Evolutionary conservation across 2,329 filamentous ascomycete genomes (phyloP).

Genomic region (Arthroderma sp.): DNA sequence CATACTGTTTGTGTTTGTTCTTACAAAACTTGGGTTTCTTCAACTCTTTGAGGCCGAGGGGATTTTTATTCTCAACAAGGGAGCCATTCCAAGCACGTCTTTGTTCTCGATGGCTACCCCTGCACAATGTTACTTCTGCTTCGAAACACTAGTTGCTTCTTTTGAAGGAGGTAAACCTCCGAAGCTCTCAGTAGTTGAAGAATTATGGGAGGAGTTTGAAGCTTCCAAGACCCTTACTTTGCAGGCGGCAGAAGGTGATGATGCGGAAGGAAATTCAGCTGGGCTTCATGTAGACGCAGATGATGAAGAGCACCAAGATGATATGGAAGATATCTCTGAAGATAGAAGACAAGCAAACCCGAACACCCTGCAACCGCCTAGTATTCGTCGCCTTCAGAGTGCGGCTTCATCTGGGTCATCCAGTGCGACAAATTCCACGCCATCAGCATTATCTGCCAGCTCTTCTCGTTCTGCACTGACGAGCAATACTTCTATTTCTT

Average conservation of each 20-base stretch:
- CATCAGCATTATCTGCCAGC: constrained; percentile 37
- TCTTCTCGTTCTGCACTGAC: constrained; percentile 37
- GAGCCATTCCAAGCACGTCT: not conserved
- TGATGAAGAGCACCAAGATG: constrained; percentile 18
- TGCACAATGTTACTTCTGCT: constrained; percentile 84
- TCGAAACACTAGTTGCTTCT: constrained; percentile 68
- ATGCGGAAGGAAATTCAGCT: not conserved
- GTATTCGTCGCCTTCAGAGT: constrained; percentile 25
- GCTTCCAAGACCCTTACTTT: constrained; percentile 21
- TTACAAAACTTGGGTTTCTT: not conserved
- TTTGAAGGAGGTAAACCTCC: constrained; percentile 59
- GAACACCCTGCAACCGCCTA: constrained; percentile 22
- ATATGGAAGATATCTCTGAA: constrained; percentile 11
- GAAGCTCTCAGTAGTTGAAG: constrained; percentile 56
- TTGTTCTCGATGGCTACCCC: constrained; percentile 59
- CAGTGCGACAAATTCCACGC: constrained; percentile 24
- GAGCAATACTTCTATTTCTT: constrained; percentile 31
- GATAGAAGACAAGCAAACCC: constrained; percentile 11
- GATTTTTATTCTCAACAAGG: not conserved
- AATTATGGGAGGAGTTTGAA: constrained; percentile 50
- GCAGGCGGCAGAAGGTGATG: constrained; percentile 18
- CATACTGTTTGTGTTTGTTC: not conserved
- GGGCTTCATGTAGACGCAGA: constrained; percentile 12
- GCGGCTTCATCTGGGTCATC: constrained; percentile 28
- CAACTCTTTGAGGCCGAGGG: not conserved